Evolutionary conservation across 805 yeast species (phyloP).

Genomic region (Phaffomyces antillensis): DNA sequence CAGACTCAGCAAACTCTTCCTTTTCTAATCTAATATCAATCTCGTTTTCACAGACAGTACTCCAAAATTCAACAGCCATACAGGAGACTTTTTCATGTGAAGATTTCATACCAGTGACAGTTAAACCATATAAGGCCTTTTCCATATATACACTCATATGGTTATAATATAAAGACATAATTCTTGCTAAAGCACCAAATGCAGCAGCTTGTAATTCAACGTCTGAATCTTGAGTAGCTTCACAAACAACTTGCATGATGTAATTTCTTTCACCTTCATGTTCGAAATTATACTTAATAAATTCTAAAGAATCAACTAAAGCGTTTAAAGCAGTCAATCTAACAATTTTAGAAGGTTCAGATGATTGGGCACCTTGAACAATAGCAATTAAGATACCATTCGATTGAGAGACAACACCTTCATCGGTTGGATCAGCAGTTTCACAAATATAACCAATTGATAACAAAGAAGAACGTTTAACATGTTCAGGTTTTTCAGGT

Average conservation of each 20-base stretch:
- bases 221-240: constrained; percentile 89
- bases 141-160: constrained; percentile 96
- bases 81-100: constrained; percentile 81
- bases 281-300: constrained; percentile 81
- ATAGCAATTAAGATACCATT: constrained; percentile 92
- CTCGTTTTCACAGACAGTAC: constrained; percentile 98
- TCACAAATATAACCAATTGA: constrained; percentile 96
- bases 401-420: constrained; percentile 73
- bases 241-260: constrained; percentile 98
- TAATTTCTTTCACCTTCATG: constrained; percentile 93
- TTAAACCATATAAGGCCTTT: constrained; percentile 84
- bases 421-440: constrained; percentile 70
- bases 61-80: constrained; percentile 99
- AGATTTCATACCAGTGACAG: constrained; percentile 88
- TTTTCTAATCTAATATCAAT: constrained; percentile 67
- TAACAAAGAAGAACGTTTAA: constrained; percentile 80
- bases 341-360: constrained; percentile 68
- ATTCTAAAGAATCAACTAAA: constrained; percentile 82
- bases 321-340: constrained; percentile 90
- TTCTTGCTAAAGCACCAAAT: constrained; percentile 89
- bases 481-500: constrained; percentile 65
- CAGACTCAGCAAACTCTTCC: constrained; percentile 50
- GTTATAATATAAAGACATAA: constrained; percentile 82
- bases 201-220: constrained; percentile 86
- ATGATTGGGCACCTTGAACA: constrained; percentile 89